Evolutionary conservation across 179 eudicot genomes (phyloP).

Genomic region (Gypsophila paniculata): DNA sequence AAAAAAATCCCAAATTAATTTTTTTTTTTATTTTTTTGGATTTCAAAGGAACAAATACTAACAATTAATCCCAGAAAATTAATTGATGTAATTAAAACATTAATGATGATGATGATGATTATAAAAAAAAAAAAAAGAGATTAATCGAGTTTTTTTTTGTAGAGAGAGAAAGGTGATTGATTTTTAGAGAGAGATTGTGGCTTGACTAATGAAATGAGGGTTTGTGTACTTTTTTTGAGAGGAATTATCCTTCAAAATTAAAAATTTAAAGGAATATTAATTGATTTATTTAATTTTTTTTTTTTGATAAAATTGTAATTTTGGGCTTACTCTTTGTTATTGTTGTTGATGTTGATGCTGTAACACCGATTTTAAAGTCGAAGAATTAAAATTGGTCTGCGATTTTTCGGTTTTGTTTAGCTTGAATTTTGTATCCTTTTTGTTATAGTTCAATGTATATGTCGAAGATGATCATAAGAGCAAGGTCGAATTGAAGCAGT

Average conservation of each 20-base stretch:
- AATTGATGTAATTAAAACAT: not conserved
- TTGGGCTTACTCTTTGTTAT: too few relatives aligned
- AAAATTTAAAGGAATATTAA: not conserved
- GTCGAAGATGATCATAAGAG: too few relatives aligned
- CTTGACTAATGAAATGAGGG: conserved; percentile 27
- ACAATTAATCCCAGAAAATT: not conserved
- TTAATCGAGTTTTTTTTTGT: not conserved
- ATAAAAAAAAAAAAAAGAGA: not conserved
- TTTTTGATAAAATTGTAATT: too few relatives aligned
- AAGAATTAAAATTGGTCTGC: too few relatives aligned
- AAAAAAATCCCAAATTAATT: not conserved
- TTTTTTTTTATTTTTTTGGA: not conserved
- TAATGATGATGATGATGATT: not conserved
- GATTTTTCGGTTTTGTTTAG: too few relatives aligned
- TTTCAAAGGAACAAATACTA: not conserved
- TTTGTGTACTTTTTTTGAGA: conserved; percentile 8
- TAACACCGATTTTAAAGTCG: too few relatives aligned
- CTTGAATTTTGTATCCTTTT: too few relatives aligned
- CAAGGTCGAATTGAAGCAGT: too few relatives aligned
- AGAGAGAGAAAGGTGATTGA: conserved; percentile 17
- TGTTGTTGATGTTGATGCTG: too few relatives aligned
- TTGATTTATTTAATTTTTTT: too few relatives aligned
- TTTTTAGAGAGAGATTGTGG: conserved; percentile 30
- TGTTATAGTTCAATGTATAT: too few relatives aligned
- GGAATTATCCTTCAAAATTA: conserved; percentile 20